These are phyloP conservation scores for Backusella tuberculispora DNA, from an alignment of 192 early-diverging fungal species.

Conservation along the genomic window DNA sequence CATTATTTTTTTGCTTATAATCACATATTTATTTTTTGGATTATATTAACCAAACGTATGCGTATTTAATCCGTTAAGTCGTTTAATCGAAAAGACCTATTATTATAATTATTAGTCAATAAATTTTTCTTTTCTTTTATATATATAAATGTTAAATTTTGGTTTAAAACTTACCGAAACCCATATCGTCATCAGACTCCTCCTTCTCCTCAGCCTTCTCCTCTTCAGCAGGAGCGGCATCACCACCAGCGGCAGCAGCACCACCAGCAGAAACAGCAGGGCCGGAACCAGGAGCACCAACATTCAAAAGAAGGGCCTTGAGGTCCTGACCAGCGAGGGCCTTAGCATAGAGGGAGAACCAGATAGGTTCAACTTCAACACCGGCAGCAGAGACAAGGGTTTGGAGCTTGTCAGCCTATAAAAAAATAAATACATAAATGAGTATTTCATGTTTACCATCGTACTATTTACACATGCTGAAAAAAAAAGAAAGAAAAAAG, in stretches of 20 bases:
- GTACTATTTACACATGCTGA: conserved; percentile 22
- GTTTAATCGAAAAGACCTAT: conserved; percentile 61
- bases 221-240: conserved; percentile 47
- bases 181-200: conserved; percentile 85
- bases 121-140: background rate
- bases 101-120: conserved; percentile 14
- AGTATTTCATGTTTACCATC: background rate
- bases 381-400: conserved; percentile 90
- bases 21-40: conserved; percentile 11
- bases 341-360: conserved; percentile 96
- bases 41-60: conserved; percentile 14
- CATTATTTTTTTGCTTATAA: conserved; percentile 10
- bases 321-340: conserved; percentile 94
- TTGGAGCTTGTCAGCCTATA: conserved; percentile 88
- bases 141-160: background rate
- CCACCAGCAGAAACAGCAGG: conserved; percentile 39
- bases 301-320: conserved; percentile 85
- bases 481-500: background rate
- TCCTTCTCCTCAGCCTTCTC: conserved; percentile 69
- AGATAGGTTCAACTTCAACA: conserved; percentile 90
- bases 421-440: background rate
- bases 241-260: conserved; percentile 39
- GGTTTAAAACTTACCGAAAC: conserved; percentile 66
- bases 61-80: conserved; percentile 15
- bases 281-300: conserved; percentile 68